These are phyloP conservation scores for Xylariales sp. DNA, from an alignment of 2,329 filamentous ascomycete species.

Conservation along the genomic window DNA sequence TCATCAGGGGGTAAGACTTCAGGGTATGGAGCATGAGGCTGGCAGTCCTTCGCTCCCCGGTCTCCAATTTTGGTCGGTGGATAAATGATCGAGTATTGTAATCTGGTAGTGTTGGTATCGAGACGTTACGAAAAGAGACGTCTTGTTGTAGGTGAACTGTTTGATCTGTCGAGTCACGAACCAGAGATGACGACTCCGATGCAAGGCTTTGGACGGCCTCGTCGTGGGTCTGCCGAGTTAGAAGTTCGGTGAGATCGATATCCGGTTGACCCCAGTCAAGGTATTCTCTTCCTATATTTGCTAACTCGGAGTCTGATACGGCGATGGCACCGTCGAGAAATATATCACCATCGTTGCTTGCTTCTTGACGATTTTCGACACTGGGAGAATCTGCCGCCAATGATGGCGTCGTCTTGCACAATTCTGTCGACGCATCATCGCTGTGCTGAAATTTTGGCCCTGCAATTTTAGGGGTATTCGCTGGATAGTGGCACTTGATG, in stretches of 20 bases:
- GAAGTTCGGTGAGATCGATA: background rate
- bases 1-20: constrained; percentile 37
- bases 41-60: constrained; percentile 27
- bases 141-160: constrained; percentile 10
- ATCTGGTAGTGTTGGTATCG: constrained; percentile 21
- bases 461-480: constrained; percentile 9
- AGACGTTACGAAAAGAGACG: constrained; percentile 1
- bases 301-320: background rate
- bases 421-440: background rate
- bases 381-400: background rate
- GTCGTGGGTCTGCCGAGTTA: background rate
- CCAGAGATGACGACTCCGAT: background rate
- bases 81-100: constrained; percentile 21
- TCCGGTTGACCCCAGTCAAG: background rate
- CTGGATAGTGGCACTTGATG: constrained; percentile 32
- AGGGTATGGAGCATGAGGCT: constrained; percentile 34
- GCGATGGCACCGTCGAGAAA: background rate
- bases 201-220: too few relatives aligned
- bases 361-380: background rate
- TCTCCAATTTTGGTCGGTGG: constrained; percentile 18
- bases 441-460: background rate
- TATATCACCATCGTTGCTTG: background rate
- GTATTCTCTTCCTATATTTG: background rate
- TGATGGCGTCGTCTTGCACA: background rate
- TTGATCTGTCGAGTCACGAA: background rate